Evolutionary conservation across 2,329 filamentous ascomycete genomes (phyloP).

Genomic region (Zymoseptoria passerinii): DNA sequence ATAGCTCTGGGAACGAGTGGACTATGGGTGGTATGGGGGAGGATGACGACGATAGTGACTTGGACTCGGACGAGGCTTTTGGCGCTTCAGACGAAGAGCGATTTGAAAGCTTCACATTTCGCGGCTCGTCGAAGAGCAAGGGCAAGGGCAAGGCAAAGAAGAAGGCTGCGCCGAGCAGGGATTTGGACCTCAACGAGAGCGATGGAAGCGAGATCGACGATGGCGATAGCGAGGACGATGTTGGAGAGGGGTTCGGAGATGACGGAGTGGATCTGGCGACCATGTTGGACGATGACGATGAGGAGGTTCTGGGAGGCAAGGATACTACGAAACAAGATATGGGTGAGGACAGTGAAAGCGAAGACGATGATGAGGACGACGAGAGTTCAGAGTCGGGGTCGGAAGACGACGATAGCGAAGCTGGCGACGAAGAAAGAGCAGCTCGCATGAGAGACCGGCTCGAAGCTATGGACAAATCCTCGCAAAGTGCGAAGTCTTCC

Average conservation of each 20-base stretch:
- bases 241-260: slow-evolving; percentile 45
- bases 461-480: slow-evolving; percentile 40
- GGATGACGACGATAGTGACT: slow-evolving; percentile 58
- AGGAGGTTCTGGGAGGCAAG: slow-evolving; percentile 33
- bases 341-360: slow-evolving; percentile 19
- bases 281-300: slow-evolving; percentile 49
- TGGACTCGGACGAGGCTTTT: slow-evolving; percentile 75
- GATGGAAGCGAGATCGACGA: slow-evolving; percentile 36
- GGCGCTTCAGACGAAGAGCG: slow-evolving; percentile 79
- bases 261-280: slow-evolving; percentile 56
- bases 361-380: slow-evolving; percentile 46
- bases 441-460: slow-evolving; percentile 45
- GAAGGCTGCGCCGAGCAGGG: slow-evolving; percentile 31
- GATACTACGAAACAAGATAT: slow-evolving; percentile 28
- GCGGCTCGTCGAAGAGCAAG: slow-evolving; percentile 48
- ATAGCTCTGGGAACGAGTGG: slow-evolving; percentile 82
- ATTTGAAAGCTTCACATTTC: slow-evolving; percentile 68
- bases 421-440: slow-evolving; percentile 55
- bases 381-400: slow-evolving; percentile 35
- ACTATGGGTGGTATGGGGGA: slow-evolving; percentile 59
- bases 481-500: slow-evolving; percentile 4
- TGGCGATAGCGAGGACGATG: slow-evolving; percentile 43
- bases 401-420: slow-evolving; percentile 40
- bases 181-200: slow-evolving; percentile 45
- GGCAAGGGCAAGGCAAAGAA: slow-evolving; percentile 43